A percentile compares a stretch with the other conserved stretches of the same genome.
Evolutionary conservation across 202 grass and related monocot species (phyloP).

Genomic region (Sporobolus alterniflorus): DNA sequence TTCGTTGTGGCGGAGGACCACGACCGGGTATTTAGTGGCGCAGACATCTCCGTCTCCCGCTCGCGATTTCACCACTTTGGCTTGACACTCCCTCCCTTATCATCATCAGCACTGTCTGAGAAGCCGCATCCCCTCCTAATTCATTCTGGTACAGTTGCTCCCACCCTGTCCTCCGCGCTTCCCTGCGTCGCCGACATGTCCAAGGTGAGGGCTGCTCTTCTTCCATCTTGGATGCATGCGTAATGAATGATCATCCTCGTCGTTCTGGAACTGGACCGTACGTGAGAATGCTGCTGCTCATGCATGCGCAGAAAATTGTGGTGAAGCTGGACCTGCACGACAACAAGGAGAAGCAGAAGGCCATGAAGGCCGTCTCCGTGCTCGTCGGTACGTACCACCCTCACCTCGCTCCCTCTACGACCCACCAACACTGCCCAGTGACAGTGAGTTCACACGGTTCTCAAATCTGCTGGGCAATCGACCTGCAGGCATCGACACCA

Average conservation of each 20-base stretch:
- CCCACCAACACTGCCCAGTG: too few species aligned
- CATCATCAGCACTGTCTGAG: background rate
- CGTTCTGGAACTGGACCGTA: background rate
- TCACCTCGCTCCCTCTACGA: background rate
- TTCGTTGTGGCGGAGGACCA: too few species aligned
- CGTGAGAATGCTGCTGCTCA: too few species aligned
- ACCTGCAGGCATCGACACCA: slow-evolving; percentile 87
- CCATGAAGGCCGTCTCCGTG: slow-evolving; percentile 82
- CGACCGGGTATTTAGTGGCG: too few species aligned
- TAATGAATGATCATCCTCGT: background rate
- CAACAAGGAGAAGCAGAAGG: slow-evolving; percentile 93
- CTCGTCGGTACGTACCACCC: slow-evolving; percentile 47
- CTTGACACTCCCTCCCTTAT: background rate
- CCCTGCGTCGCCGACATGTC: slow-evolving; percentile 20
- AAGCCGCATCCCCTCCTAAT: background rate
- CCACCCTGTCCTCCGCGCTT: background rate
- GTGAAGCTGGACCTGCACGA: slow-evolving; percentile 86
- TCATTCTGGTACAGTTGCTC: background rate
- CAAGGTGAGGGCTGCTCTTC: slow-evolving; percentile 28
- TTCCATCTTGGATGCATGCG: background rate
- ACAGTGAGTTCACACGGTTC: too few species aligned
- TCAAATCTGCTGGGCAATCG: too few species aligned
- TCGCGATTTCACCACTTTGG: background rate
- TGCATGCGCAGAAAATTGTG: slow-evolving; percentile 69
- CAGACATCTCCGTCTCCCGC: too few species aligned